Conservation (phyloP, 345 rosid genomes). For the Populus tremula region DNA sequence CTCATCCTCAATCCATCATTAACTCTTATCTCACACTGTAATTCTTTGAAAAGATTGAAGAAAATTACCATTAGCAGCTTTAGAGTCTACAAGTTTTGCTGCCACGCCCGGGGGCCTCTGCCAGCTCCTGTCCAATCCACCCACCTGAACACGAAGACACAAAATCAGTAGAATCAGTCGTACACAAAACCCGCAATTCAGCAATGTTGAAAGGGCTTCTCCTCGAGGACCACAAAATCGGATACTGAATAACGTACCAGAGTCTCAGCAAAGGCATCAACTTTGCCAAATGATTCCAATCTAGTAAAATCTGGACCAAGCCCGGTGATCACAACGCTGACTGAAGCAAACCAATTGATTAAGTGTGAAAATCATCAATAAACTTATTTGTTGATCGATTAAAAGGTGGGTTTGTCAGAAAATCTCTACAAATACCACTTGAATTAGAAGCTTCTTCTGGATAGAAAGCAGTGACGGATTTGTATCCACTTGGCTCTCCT, state of each 20-base stretch:
- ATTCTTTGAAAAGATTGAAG: neutral
- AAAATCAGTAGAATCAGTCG: neutral
- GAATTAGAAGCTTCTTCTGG: slow-evolving; percentile 56
- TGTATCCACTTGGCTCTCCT: slow-evolving; percentile 75
- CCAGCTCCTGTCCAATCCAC: slow-evolving; percentile 97
- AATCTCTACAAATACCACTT: slow-evolving; percentile 45
- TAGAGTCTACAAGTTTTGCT: slow-evolving; percentile 70
- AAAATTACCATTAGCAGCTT: slow-evolving; percentile 59
- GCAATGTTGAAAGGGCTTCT: neutral
- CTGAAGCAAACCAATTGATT: slow-evolving; percentile 29
- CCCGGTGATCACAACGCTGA: slow-evolving; percentile 71
- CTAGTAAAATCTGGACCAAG: slow-evolving; percentile 87
- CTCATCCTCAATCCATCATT: neutral
- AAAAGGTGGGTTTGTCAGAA: neutral
- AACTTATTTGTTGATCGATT: too few species aligned
- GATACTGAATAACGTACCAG: slow-evolving; percentile 40
- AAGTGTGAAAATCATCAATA: neutral
- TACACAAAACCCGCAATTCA: neutral
- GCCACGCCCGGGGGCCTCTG: slow-evolving; percentile 75
- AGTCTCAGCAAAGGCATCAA: slow-evolving; percentile 82
- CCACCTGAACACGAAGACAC: slow-evolving; percentile 38
- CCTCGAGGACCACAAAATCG: neutral
- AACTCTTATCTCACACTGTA: neutral
- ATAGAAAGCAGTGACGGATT: slow-evolving; percentile 81
- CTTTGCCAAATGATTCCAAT: slow-evolving; percentile 95